Percentiles rank a stretch among this genome's conserved stretches.
phyloP scores from a whole-genome alignment of 202 grass and related monocot genomes.

The Carex arenaria region DNA sequence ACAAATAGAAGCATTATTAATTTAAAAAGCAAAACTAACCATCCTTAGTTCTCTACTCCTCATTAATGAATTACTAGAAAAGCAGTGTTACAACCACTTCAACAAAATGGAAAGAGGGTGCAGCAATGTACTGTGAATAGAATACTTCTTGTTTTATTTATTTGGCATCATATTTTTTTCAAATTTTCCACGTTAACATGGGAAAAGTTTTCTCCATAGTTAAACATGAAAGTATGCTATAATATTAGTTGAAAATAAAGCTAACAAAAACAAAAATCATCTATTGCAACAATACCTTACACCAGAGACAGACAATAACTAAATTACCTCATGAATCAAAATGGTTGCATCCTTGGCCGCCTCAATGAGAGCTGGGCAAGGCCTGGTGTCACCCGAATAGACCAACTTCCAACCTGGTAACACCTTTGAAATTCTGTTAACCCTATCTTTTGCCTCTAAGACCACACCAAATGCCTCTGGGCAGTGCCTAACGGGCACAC shows the following conservation, averaged over 20 bases:
- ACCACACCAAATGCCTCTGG: constrained; percentile 88
- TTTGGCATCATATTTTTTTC: background rate
- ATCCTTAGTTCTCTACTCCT: background rate
- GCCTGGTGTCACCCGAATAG: constrained; percentile 87
- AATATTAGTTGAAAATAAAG: background rate
- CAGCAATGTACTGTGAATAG: background rate
- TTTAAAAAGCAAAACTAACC: too few species aligned
- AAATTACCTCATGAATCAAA: constrained; percentile 83
- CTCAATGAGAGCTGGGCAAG: constrained; percentile 70
- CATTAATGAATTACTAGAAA: background rate
- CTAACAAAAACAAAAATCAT: background rate
- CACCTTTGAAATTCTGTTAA: constrained; percentile 37
- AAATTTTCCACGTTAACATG: background rate
- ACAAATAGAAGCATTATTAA: too few species aligned
- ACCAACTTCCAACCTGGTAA: constrained; percentile 90
- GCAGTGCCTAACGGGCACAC: constrained; percentile 81
- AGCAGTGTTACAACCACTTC: background rate
- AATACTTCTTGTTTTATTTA: background rate
- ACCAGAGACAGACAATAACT: background rate
- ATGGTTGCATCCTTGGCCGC: constrained; percentile 80
- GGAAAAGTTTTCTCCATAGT: background rate
- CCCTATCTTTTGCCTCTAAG: constrained; percentile 44
- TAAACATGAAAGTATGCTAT: background rate
- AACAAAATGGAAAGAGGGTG: background rate
- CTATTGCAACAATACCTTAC: background rate